Base-by-base conservation (phyloP, 139 green algal species). In the Tetraselmis striata region DNA sequence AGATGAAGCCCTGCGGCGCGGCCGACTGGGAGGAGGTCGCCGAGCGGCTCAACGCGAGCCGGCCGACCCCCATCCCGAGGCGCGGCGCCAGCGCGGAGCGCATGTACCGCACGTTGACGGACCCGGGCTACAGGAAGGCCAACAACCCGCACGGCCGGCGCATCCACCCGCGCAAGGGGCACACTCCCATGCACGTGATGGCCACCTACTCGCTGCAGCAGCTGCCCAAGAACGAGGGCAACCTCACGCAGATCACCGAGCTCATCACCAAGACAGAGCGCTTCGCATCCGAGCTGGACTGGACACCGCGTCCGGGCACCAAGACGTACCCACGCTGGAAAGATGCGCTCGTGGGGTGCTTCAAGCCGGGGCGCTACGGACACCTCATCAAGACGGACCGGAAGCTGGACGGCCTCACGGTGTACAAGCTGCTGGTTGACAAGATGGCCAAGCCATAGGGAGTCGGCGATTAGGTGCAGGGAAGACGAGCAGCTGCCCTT, bases 271-370 rank as follows among this genome's bases (percentile, higher is more conserved):
- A 23, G 18, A 45, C 29, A 11, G 29, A 45, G 18, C 27, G 30
- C 27, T 80, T 59, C 32, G 29, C 77, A 22, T 5, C 23, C 27
- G 77, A 80, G 77, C 77, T 80, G 29, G 77, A 80, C 2, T 80
- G 29, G 29, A 80, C 27, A 2, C 77, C 77, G 23, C 28, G 77
- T 23, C 77, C 77, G 29, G 77, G 77, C 28, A 59, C 84, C 23
- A 88, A 88, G 30, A 88, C 84, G 0, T 88, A 88, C 78, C 81
- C 84, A 0, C 78, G 45, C 45, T 67, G 45, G 45, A 88, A 88
- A 81, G 84, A 88, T 29, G 79, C 84, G 32, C 75, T 88, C 67
- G 74, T 88, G n/a, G 84, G 84, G n/a, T 88, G 84, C 78, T 88
- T 88, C 81, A 88, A 88, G 79, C 31, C 77, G 0, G 81, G 81